A percentile compares a stretch with the other conserved stretches of the same genome.
These are phyloP conservation scores for Fusarium aywerte DNA, from an alignment of 2,329 filamentous ascomycete species.

Conservation along the genomic window DNA sequence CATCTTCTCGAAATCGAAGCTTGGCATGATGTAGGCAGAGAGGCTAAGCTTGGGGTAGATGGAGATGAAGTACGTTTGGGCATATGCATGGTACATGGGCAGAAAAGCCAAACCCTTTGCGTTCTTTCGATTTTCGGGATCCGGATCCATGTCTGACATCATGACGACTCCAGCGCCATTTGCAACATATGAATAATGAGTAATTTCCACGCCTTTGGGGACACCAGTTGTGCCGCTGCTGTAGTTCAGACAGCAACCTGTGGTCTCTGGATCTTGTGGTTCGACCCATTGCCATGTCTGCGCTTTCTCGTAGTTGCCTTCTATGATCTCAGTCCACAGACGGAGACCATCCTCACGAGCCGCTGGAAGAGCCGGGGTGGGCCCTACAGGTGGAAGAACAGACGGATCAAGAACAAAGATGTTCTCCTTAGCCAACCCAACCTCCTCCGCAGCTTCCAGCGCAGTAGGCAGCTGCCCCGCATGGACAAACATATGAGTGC, in stretches of 20 bases:
- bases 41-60: constrained; percentile 63
- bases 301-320: constrained; percentile 53
- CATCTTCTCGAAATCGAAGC: constrained; percentile 79
- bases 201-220: constrained; percentile 84
- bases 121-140: constrained; percentile 55
- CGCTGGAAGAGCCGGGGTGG: constrained; percentile 44
- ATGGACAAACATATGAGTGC: constrained; percentile 72
- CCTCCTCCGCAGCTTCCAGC: constrained; percentile 70
- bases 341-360: background rate
- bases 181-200: constrained; percentile 77
- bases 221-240: constrained; percentile 81
- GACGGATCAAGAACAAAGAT: constrained; percentile 76
- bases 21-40: constrained; percentile 80
- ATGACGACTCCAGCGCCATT: constrained; percentile 71
- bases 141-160: constrained; percentile 55
- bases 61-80: constrained; percentile 76
- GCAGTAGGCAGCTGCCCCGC: constrained; percentile 70
- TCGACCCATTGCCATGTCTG: constrained; percentile 70
- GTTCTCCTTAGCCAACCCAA: constrained; percentile 62
- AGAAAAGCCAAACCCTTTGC: constrained; percentile 70
- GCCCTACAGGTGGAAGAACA: constrained; percentile 37
- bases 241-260: constrained; percentile 79
- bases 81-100: constrained; percentile 80
- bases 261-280: constrained; percentile 59
- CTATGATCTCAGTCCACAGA: constrained; percentile 73